phyloP scores from a whole-genome alignment of 164 flowering plant genomes.

The Piper betle region DNA sequence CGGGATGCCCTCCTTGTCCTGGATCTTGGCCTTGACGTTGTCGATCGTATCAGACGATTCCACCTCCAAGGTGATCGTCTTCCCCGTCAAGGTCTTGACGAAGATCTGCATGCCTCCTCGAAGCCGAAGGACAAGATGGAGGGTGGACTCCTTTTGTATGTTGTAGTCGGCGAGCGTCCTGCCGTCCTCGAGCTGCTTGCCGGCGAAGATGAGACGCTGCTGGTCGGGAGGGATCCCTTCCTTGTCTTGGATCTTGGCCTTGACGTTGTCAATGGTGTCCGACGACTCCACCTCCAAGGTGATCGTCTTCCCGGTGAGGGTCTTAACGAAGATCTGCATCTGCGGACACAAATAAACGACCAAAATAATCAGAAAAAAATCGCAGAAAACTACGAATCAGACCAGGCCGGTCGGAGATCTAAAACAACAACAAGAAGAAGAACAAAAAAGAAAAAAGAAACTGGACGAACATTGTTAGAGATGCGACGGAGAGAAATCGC shows the following conservation, averaged over 20 bases:
- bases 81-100: slow-evolving; percentile 42
- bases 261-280: slow-evolving; percentile 8
- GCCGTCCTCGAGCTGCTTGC: slow-evolving; percentile 15
- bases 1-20: slow-evolving; percentile 11
- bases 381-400: no score
- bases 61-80: slow-evolving; percentile 9
- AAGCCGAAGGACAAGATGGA: slow-evolving; percentile 7
- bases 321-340: slow-evolving; percentile 65
- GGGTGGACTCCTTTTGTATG: slow-evolving; percentile 11
- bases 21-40: slow-evolving; percentile 9
- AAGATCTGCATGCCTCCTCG: slow-evolving; percentile 22
- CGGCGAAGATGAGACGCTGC: slow-evolving; percentile 7
- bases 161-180: slow-evolving; percentile 11
- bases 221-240: slow-evolving; percentile 11
- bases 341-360: neutral
- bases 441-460: no score
- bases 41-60: slow-evolving; percentile 8
- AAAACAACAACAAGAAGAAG: no score
- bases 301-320: slow-evolving; percentile 51
- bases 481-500: no score
- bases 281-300: slow-evolving; percentile 29
- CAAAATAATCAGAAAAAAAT: neutral
- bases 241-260: slow-evolving; percentile 11
- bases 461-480: no score
- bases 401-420: no score